A percentile compares a stretch with the other conserved stretches of the same genome.
Conservation (phyloP, 2,329 filamentous ascomycete species). For the Hirsutella minnesotensis region DNA sequence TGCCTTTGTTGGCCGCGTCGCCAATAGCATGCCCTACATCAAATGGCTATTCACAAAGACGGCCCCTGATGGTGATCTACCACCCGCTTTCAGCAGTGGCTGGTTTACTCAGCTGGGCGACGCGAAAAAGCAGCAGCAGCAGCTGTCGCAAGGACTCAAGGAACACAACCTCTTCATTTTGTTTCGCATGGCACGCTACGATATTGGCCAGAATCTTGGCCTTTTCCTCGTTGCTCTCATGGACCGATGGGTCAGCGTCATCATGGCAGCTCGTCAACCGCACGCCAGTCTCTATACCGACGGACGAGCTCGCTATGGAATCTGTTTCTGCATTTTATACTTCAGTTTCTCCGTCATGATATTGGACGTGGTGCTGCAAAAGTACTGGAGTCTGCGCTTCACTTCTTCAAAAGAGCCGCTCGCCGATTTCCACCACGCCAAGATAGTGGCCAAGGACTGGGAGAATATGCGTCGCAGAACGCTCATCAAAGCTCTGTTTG, state of each 20-base stretch:
- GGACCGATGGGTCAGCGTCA: conserved; percentile 25
- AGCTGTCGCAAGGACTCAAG: conserved; percentile 22
- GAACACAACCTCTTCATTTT: conserved; percentile 25
- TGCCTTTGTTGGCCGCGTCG: conserved; percentile 9
- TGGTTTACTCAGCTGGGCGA: conserved; percentile 24
- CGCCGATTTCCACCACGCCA: conserved; percentile 13
- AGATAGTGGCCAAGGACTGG: conserved; percentile 9
- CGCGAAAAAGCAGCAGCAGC: conserved; percentile 20
- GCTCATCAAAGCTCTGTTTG: conserved; percentile 12
- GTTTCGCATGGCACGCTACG: conserved; percentile 22
- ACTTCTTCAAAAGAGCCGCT: conserved; percentile 22
- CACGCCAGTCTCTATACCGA: conserved; percentile 17
- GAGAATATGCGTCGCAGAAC: conserved; percentile 7
- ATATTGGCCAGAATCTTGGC: conserved; percentile 23
- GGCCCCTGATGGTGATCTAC: conserved; percentile 12
- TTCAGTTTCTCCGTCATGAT: conserved; percentile 26
- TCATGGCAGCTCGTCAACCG: conserved; percentile 17
- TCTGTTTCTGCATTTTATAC: conserved; percentile 26
- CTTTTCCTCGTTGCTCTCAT: conserved; percentile 26
- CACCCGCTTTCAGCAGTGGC: conserved; percentile 18
- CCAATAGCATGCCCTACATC: conserved; percentile 19
- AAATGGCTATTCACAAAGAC: conserved; percentile 24
- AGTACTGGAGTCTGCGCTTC: conserved; percentile 22
- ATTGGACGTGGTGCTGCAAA: conserved; percentile 22
- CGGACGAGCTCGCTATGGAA: conserved; percentile 19